These are phyloP conservation scores for Dactylellina haptotyla DNA, from an alignment of 2,329 filamentous ascomycete species.

Conservation along the genomic window DNA sequence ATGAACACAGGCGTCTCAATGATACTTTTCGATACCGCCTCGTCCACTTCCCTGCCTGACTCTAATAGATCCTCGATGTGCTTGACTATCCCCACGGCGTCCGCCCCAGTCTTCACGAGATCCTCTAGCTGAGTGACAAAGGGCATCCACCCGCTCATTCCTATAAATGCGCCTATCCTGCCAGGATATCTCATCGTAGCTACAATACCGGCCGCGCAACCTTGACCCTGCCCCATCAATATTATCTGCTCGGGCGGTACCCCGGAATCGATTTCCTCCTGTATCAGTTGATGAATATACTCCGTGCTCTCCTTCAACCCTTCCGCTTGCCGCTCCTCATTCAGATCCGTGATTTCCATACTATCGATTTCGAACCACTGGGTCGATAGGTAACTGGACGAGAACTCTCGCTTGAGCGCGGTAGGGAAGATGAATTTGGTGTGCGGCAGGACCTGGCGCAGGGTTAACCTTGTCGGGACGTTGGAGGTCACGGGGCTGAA, in stretches of 20 bases:
- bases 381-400: not conserved
- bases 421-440: conserved; percentile 46
- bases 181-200: conserved; percentile 16
- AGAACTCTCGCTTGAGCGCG: conserved; percentile 5
- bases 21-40: not conserved
- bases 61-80: conserved; percentile 11
- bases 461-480: conserved; percentile 4
- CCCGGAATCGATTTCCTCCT: conserved; percentile 17
- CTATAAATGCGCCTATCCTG: conserved; percentile 21
- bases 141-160: conserved; percentile 38
- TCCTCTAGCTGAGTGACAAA: conserved; percentile 23
- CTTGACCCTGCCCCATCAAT: conserved; percentile 36
- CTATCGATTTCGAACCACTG: conserved; percentile 44
- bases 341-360: conserved; percentile 13
- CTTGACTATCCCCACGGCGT: conserved; percentile 2
- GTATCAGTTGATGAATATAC: conserved; percentile 27
- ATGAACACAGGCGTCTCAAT: conserved; percentile 25
- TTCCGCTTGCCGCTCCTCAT: conserved; percentile 13
- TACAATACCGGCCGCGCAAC: conserved; percentile 16
- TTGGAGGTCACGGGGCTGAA: conserved; percentile 14
- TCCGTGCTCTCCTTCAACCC: conserved; percentile 37
- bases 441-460: conserved; percentile 27
- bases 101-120: not conserved
- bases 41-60: not conserved
- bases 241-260: conserved; percentile 28